Percentiles rank a stretch among this genome's conserved stretches.
Conservation (phyloP, 495 filamentous ascomycete genomes). For the Aspergillus steynii region DNA sequence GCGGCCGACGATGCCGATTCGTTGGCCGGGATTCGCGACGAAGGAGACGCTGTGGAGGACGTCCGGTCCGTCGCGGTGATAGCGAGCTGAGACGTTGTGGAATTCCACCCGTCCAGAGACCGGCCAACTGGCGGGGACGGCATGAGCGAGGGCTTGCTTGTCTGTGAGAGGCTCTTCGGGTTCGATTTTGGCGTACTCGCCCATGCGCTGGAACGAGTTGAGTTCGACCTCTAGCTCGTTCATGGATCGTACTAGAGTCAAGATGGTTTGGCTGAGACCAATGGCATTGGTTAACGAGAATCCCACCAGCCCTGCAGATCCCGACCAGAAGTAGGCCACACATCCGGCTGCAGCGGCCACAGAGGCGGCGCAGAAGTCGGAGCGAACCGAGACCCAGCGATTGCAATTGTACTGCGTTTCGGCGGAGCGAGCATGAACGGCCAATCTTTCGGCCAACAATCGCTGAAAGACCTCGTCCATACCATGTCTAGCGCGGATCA, state of each 20-base stretch:
- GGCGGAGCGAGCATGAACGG: conserved; percentile 34
- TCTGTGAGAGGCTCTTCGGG: conserved; percentile 42
- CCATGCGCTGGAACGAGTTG: conserved; percentile 50
- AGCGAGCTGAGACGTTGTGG: conserved; percentile 49
- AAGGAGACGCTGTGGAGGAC: conserved; percentile 55
- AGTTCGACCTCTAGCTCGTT: conserved; percentile 53
- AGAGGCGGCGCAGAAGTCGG: conserved; percentile 48
- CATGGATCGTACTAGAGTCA: conserved; percentile 44
- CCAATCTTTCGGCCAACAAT: conserved; percentile 43
- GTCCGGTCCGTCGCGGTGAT: conserved; percentile 45
- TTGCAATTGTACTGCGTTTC: conserved; percentile 52
- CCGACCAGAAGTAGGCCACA: conserved; percentile 45
- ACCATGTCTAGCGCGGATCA: conserved; percentile 46
- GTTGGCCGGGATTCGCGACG: conserved; percentile 50
- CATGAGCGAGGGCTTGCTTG: conserved; percentile 29
- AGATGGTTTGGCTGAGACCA: conserved; percentile 46
- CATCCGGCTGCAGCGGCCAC: conserved; percentile 46
- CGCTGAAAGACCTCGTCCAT: conserved; percentile 46
- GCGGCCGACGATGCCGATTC: conserved; percentile 60
- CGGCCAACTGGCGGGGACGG: conserved; percentile 47
- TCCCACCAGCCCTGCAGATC: conserved; percentile 44
- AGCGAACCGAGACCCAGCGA: conserved; percentile 49
- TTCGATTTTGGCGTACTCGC: conserved; percentile 46
- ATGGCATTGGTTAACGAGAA: conserved; percentile 52
- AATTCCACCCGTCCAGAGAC: conserved; percentile 49